Conservation (phyloP, 768 basidiomycete species). For the Termitomyces sp. region DNA sequence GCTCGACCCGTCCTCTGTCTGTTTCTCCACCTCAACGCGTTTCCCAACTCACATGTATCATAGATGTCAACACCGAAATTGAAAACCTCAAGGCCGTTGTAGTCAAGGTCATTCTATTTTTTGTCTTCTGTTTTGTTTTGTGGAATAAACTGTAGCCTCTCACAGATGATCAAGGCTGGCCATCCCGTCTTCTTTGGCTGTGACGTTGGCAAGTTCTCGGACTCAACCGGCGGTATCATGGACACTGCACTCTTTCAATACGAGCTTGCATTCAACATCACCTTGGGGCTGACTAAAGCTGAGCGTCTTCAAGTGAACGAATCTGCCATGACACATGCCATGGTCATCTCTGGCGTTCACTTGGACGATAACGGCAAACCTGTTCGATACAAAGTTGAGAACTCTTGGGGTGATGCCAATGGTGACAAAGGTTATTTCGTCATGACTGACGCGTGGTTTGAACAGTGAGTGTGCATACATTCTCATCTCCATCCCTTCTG, state of each 20-base stretch:
- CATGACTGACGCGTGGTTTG: slow-evolving; percentile 93
- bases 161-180: slow-evolving; percentile 75
- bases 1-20: slow-evolving; percentile 80
- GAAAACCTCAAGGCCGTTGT: slow-evolving; percentile 79
- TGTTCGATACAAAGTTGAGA: slow-evolving; percentile 94
- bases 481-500: background rate
- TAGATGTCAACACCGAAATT: slow-evolving; percentile 88
- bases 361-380: slow-evolving; percentile 72
- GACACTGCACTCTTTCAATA: slow-evolving; percentile 81
- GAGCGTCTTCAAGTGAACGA: slow-evolving; percentile 81
- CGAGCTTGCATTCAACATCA: slow-evolving; percentile 86
- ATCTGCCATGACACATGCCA: slow-evolving; percentile 91
- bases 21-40: slow-evolving; percentile 21
- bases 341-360: slow-evolving; percentile 94
- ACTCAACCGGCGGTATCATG: slow-evolving; percentile 75
- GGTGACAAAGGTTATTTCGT: slow-evolving; percentile 89
- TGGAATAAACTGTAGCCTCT: background rate
- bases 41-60: background rate
- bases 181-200: slow-evolving; percentile 95
- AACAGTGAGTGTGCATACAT: slow-evolving; percentile 52
- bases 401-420: slow-evolving; percentile 81
- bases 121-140: background rate
- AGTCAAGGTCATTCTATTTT: slow-evolving; percentile 47
- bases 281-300: slow-evolving; percentile 77
- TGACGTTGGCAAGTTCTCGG: slow-evolving; percentile 88